Evolutionary conservation across 2,329 filamentous ascomycete genomes (phyloP), one percentile per base, ranked within the genome.

Genomic region (Aspergillus tubingensis): DNA sequence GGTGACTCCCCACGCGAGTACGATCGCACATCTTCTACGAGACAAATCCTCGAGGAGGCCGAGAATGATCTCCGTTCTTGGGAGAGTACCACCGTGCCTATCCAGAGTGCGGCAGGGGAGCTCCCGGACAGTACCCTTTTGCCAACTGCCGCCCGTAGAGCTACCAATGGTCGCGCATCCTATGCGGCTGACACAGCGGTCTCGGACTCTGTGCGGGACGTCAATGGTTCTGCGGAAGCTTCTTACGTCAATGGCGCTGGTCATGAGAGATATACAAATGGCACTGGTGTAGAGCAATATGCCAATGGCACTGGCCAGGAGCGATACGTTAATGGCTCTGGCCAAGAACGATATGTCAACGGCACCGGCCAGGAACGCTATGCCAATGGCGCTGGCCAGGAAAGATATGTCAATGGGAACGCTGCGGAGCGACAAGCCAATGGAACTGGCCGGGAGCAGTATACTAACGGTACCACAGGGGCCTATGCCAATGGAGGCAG

Each of bases 1-100:
- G 95, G 95, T 51, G 92, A 97, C 74, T 76, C 83, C 15, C 88
- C 89, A 54, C 82, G 84, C n/a, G 77, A 83, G 0, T 98, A 95
- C 73, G 81, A 86, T 38, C 80, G 88, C 60, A 81, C 79, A 8
- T 80, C 84, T 11, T 86, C 89, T 65, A 92, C 91, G 2, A 88
- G 92, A 56, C 90, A 96, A 74, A 86, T 98, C 49, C 85, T 99
- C 25, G 95, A 96, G 70, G 93, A 97, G 64, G 93, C 92, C 44
- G 95, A 99, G 77, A 89, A 91, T 57, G 91, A 96, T 68, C 86
- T 99, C 62, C 86, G 88, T 57, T 84, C 86, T 43, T 98, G 94
- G 91, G 77, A 81, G 58, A 77, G 84, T 27, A 79, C 77, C 25
- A 70, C 85, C 11, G 83, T 86, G 65, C 83, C 85, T 2, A 81